Base-by-base conservation (phyloP, 2,329 filamentous ascomycete genomes). In the Hypoxylon sp. region DNA sequence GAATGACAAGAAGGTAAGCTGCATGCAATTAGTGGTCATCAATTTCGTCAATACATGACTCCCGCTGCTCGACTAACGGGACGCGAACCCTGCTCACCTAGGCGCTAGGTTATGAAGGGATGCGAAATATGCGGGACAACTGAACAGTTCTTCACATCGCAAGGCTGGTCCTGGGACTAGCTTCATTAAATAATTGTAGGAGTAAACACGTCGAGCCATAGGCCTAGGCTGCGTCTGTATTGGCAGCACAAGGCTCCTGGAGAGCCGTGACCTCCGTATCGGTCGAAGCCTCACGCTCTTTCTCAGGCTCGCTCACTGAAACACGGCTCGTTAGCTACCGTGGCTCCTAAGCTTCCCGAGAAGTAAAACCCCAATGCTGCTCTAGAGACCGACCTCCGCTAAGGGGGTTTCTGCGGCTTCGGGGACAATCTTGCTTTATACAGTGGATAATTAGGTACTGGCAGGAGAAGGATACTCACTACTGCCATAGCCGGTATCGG, bases 401-500 rank as follows among this genome's bases (percentile, higher is more conserved):
- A 16, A 20, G 16, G 38, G 38, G 16, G 11, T 26, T 18, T 18
- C 36, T 20, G 36, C 16, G 22, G 55, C 40, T 4, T 14, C 12
- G 18, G 28, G 16, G 33, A 50, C 7, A 38, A 5, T n/a, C 6
- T 48, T 33, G 7, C 7, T 40, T 16, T 20, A 18, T 24, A 40
- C 11, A 44, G 42, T 12, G 42, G 20, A 9, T 4, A 26, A 45
- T 46, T 22, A 54, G 28, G 33, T 26, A n/a, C n/a, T 26, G 36
- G 49, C 28, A 45, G 42, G 36, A 49, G 40, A 44, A 38, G 11
- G 33, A 14, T 40, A 65, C 67, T 69, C 40, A 69, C 67, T 84
- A 67, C 82, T 88, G 49, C 81, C 86, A 74, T 89, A 89, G 6
- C 87, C 87, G 1, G 84, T 80, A 36, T 77, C 76, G 3, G 75